Evolutionary conservation across 208 protist species (phyloP), one percentile per base, ranked within the genome.

Genomic region (Trypanosoma conorhini): DNA sequence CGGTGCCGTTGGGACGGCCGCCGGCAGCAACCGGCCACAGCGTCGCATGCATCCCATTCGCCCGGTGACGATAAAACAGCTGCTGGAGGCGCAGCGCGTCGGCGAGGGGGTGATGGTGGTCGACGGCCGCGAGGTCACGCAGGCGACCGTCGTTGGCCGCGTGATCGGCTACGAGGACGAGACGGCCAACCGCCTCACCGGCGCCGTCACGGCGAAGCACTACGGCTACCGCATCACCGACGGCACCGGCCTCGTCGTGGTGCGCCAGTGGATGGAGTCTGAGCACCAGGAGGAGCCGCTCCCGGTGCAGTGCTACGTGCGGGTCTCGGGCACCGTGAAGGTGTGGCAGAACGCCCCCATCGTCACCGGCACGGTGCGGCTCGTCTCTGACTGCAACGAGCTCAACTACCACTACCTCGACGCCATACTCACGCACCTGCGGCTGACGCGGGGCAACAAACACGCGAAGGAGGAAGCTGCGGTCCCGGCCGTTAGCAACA

Each of bases 361-460:
- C 26, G 80, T 96, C 21, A 96, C 91, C 0, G 91, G 91, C 46
- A 93, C 85, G n/a, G 88, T 96, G 26, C 79, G 85, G 15, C 77
- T 79, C 51, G 82, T 94, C 35, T 83, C 84, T 42, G 91, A 96
- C 75, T 91, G 86, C 86, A 96, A 96, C 62, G 91, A 96, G 66
- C 75, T 96, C 61, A 94, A 89, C 73, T 96, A 91, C 74, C 91
- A 96, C 76, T 81, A 86, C 67, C 74, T 96, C 28, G 91, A 96
- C 55, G 87, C 81, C n/a, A 82, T 96, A 30, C 85, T 96, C 17
- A 94, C 89, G 12, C 91, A 96, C 71, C 82, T 96, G 24, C 91
- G 91, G 5, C 81, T 96, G 12, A 91, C 86, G 38, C 71, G 79
- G 44, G 91, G 91, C 42, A 83, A 86, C 70, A 68, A 73, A 52